These are phyloP conservation scores for Penicillium sp. DNA, from an alignment of 2,329 filamentous ascomycete species.

Conservation along the genomic window DNA sequence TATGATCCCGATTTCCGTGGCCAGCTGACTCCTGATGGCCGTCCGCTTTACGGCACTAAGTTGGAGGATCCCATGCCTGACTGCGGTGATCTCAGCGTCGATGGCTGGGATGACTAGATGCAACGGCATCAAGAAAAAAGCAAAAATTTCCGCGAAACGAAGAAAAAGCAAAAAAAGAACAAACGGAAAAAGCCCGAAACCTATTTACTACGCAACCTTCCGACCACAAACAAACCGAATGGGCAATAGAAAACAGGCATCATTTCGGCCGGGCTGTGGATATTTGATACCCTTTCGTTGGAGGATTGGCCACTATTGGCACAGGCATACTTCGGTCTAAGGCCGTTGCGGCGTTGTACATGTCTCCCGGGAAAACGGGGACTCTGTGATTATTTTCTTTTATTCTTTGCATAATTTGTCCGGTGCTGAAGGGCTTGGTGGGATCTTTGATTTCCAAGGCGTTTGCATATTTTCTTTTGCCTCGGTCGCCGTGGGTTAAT, in stretches of 20 bases:
- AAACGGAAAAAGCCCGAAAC: conserved; percentile 2
- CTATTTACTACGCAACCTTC: neutral
- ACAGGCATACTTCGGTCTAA: conserved; percentile 14
- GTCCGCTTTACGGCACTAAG: conserved; percentile 37
- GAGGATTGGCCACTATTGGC: conserved; percentile 15
- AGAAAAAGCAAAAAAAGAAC: conserved; percentile 3
- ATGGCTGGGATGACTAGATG: conserved; percentile 32
- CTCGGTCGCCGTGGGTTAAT: conserved; percentile 19
- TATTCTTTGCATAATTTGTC: conserved; percentile 27
- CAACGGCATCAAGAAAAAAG: conserved; percentile 5
- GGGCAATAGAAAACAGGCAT: neutral
- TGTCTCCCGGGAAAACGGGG: conserved; percentile 17
- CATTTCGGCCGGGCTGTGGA: neutral
- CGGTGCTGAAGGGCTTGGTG: conserved; percentile 23
- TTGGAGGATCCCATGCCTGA: conserved; percentile 33
- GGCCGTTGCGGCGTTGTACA: conserved; percentile 22
- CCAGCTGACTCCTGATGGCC: conserved; percentile 40
- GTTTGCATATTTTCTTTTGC: conserved; percentile 25
- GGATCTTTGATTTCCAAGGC: conserved; percentile 24
- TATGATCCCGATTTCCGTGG: conserved; percentile 44
- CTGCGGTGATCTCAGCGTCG: conserved; percentile 31
- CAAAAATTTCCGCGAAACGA: conserved; percentile 2
- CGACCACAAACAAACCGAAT: neutral
- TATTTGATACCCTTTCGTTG: conserved; percentile 23
- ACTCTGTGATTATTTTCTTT: conserved; percentile 12